These are phyloP conservation scores for Symbiodinium pilosum DNA, from an alignment of 73 alveolate species.

Conservation along the genomic window DNA sequence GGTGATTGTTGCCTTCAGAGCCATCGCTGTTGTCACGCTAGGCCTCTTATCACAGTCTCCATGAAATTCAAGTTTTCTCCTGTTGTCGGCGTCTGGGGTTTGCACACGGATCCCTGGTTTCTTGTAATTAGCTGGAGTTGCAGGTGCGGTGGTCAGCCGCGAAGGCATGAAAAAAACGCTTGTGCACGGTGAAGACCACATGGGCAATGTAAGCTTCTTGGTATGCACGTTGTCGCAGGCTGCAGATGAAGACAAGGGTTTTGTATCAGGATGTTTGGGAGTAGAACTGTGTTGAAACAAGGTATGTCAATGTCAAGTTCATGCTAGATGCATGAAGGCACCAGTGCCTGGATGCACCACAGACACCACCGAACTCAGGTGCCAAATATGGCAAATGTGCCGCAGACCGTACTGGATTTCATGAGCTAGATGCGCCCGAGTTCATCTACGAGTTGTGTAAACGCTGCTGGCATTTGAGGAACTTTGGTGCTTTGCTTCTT, in stretches of 20 bases:
- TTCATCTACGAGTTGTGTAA: slow-evolving; percentile 45
- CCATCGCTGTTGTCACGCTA: no score
- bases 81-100: no score
- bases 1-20: not conserved
- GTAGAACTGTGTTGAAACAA: no score
- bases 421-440: slow-evolving; percentile 57
- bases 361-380: not conserved
- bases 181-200: slow-evolving; percentile 73
- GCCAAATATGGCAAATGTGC: slow-evolving; percentile 37
- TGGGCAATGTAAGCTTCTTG: slow-evolving; percentile 62
- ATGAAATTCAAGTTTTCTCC: no score
- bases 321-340: no score
- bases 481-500: not conserved
- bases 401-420: slow-evolving; percentile 23
- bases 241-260: no score
- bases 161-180: slow-evolving; percentile 36
- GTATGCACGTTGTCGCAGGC: no score
- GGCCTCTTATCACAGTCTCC: no score
- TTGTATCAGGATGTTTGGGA: no score
- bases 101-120: not conserved
- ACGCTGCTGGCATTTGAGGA: not conserved
- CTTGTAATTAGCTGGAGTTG: not conserved
- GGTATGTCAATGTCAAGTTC: not conserved
- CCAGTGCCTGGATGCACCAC: not conserved
- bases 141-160: slow-evolving; percentile 49